Evolutionary conservation across 192 early-diverging fungal genomes (phyloP).

Genomic region (Coemansia sp.): DNA sequence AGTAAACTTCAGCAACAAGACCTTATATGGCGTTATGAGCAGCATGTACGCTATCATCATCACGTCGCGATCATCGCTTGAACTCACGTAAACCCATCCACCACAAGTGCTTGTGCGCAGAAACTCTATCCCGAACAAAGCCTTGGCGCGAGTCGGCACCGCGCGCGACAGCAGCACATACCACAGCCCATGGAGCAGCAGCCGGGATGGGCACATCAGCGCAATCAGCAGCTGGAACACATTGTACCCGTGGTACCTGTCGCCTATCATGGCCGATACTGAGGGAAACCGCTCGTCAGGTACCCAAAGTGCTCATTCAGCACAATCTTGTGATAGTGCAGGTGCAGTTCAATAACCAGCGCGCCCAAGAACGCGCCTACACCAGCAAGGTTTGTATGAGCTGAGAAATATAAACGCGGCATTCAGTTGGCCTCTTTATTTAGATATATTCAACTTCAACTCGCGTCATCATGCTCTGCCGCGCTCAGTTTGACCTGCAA

Average conservation of each 20-base stretch:
- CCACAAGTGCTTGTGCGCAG: slow-evolving; percentile 77
- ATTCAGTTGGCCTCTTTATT: too few relatives aligned
- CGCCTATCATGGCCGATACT: slow-evolving; percentile 80
- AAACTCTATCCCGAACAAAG: slow-evolving; percentile 54
- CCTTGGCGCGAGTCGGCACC: slow-evolving; percentile 38
- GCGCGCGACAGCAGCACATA: slow-evolving; percentile 44
- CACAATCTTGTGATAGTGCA: slow-evolving; percentile 82
- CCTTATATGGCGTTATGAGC: slow-evolving; percentile 73
- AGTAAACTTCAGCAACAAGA: slow-evolving; percentile 62
- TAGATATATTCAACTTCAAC: too few relatives aligned
- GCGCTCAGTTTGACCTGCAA: too few relatives aligned
- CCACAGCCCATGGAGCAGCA: slow-evolving; percentile 57
- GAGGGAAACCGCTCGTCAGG: slow-evolving; percentile 80
- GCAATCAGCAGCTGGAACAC: slow-evolving; percentile 82
- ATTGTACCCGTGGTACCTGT: slow-evolving; percentile 73
- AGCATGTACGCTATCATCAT: slow-evolving; percentile 82
- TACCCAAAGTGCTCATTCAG: slow-evolving; percentile 78
- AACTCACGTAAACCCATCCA: slow-evolving; percentile 84
- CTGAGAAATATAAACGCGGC: too few relatives aligned
- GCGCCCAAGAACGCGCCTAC: slow-evolving; percentile 70
- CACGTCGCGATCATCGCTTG: slow-evolving; percentile 75
- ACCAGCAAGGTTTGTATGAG: not conserved
- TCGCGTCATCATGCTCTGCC: too few relatives aligned
- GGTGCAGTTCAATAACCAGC: slow-evolving; percentile 68
- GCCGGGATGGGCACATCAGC: slow-evolving; percentile 61